Conservation (phyloP, 1,139 yeast species). For the Taiozyma sp. region DNA sequence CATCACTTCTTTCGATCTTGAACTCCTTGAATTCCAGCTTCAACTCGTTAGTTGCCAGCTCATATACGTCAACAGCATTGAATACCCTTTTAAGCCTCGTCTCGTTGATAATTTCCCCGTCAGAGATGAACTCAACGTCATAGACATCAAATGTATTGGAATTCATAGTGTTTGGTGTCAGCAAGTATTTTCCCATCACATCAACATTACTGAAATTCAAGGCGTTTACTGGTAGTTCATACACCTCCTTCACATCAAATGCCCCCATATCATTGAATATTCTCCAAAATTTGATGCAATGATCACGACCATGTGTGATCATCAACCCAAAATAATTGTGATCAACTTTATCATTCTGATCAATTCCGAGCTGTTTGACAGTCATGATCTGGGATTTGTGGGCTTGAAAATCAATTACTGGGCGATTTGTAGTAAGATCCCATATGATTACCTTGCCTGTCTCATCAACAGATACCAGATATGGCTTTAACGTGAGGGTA, state of each 20-base stretch:
- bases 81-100: slow-evolving; percentile 22
- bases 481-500: slow-evolving; percentile 15
- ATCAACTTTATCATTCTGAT: slow-evolving; percentile 5
- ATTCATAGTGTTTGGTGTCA: slow-evolving; percentile 49
- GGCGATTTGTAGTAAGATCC: slow-evolving; percentile 41
- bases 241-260: slow-evolving; percentile 11
- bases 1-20: slow-evolving; percentile 19
- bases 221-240: slow-evolving; percentile 48
- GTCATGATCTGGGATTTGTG: slow-evolving; percentile 44
- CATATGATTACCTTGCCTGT: slow-evolving; percentile 47
- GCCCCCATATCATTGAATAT: slow-evolving; percentile 19
- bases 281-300: slow-evolving; percentile 44
- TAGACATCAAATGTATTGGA: slow-evolving; percentile 52
- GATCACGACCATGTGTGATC: slow-evolving; percentile 52
- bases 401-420: slow-evolving; percentile 42
- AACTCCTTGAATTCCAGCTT: slow-evolving; percentile 16
- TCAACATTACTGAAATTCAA: slow-evolving; percentile 52
- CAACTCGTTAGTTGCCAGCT: slow-evolving; percentile 1
- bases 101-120: slow-evolving; percentile 7
- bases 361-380: slow-evolving; percentile 33
- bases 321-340: slow-evolving; percentile 27
- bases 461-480: slow-evolving; percentile 37
- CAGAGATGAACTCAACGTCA: slow-evolving; percentile 22
- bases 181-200: slow-evolving; percentile 26
- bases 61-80: slow-evolving; percentile 24